phyloP scores from a whole-genome alignment of 257 asterid genomes.

The Solanum ossicruentum region DNA sequence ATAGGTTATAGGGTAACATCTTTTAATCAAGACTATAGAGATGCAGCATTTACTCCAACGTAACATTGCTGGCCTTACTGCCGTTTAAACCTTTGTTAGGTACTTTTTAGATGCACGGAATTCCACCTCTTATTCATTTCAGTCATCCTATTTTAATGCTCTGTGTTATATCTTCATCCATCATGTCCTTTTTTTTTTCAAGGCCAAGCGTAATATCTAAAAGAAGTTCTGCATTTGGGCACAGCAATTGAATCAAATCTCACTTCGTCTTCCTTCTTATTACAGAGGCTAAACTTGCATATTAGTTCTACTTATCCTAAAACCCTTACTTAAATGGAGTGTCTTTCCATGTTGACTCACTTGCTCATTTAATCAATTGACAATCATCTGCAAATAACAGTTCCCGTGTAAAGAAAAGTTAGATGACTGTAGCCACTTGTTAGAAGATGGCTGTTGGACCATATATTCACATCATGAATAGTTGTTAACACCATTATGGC shows the following conservation, averaged over 20 bases:
- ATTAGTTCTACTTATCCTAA: not conserved
- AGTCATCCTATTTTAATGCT: not conserved
- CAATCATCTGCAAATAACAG: not conserved
- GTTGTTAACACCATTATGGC: not conserved
- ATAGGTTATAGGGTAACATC: not conserved
- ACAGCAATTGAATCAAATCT: not conserved
- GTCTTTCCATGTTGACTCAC: not conserved
- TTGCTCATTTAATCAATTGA: not conserved
- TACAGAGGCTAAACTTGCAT: not conserved
- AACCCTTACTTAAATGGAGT: not conserved
- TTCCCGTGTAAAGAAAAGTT: not conserved
- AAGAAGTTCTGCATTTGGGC: not conserved
- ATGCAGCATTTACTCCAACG: not conserved
- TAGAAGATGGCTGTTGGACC: not conserved
- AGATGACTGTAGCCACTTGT: not conserved
- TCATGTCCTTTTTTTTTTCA: not conserved
- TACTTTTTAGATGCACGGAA: not conserved
- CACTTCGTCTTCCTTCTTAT: not conserved
- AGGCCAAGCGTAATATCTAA: not conserved
- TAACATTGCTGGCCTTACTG: not conserved
- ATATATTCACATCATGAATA: not conserved
- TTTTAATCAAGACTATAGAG: not conserved
- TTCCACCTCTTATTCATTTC: not conserved
- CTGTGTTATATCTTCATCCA: not conserved
- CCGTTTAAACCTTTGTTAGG: not conserved